Evolutionary conservation across 2,329 filamentous ascomycete species (phyloP).

Genomic region (Beauveria medogensis): DNA sequence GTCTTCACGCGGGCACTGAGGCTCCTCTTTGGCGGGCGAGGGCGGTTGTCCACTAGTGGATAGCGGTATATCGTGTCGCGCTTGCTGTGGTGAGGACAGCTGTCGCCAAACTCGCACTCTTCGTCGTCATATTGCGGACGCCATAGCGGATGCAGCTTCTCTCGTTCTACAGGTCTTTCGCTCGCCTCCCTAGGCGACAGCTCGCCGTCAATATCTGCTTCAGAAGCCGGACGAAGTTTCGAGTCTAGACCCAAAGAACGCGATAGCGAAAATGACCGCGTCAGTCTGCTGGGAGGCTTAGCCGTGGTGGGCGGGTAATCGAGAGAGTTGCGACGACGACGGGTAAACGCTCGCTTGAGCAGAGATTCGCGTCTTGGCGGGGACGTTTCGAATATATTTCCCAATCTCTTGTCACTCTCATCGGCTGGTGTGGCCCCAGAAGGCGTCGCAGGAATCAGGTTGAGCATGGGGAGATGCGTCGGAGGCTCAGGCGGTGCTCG

Average conservation of each 20-base stretch:
- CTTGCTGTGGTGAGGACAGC: slow-evolving; percentile 26
- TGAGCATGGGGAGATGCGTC: slow-evolving; percentile 33
- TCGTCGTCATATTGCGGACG: slow-evolving; percentile 41
- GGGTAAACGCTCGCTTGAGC: slow-evolving; percentile 45
- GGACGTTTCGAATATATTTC: slow-evolving; percentile 46
- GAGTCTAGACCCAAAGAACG: slow-evolving; percentile 28
- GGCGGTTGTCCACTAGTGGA: slow-evolving; percentile 41
- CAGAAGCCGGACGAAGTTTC: slow-evolving; percentile 19
- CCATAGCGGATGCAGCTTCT: slow-evolving; percentile 54
- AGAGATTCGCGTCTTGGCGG: slow-evolving; percentile 41
- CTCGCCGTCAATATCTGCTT: slow-evolving; percentile 21
- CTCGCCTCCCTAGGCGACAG: slow-evolving; percentile 33
- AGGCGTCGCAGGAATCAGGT: slow-evolving; percentile 56
- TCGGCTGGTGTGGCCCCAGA: slow-evolving; percentile 48
- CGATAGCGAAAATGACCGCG: slow-evolving; percentile 47
- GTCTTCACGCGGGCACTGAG: slow-evolving; percentile 46
- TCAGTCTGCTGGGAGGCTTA: slow-evolving; percentile 36
- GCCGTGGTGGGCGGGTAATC: slow-evolving; percentile 33
- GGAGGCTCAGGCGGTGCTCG: slow-evolving; percentile 50
- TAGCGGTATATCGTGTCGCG: slow-evolving; percentile 36
- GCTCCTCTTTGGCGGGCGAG: slow-evolving; percentile 35
- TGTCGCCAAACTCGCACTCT: slow-evolving; percentile 22
- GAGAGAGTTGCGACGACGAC: slow-evolving; percentile 35
- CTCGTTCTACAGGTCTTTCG: slow-evolving; percentile 41
- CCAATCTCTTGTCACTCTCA: slow-evolving; percentile 43